A percentile compares a stretch with the other conserved stretches of the same genome.
Conservation (phyloP, 2,329 filamentous ascomycete genomes). For the Verticillium nubilum region DNA sequence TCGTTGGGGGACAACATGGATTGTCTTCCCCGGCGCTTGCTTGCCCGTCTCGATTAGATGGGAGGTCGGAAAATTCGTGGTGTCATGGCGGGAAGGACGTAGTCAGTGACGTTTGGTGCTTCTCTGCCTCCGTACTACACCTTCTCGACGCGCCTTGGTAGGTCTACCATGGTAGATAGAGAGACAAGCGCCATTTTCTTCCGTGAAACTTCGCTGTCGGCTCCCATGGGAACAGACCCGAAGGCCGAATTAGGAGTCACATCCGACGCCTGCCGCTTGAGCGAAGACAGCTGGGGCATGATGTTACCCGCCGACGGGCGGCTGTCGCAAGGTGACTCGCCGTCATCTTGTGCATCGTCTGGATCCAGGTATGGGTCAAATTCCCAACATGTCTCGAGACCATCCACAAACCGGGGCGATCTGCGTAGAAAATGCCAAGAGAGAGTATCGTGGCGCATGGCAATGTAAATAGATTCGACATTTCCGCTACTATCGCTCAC, state of each 20-base stretch:
- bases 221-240: constrained; percentile 25
- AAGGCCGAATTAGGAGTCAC: constrained; percentile 44
- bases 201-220: constrained; percentile 24
- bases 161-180: constrained; percentile 31
- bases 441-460: constrained; percentile 47
- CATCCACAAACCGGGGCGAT: constrained; percentile 42
- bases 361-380: constrained; percentile 45
- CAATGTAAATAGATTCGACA: constrained; percentile 55
- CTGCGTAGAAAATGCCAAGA: constrained; percentile 49
- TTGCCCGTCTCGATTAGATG: no score
- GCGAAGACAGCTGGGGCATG: constrained; percentile 25
- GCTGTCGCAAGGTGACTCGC: constrained; percentile 27
- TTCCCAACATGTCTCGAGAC: constrained; percentile 50
- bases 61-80: not conserved
- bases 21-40: no score
- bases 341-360: constrained; percentile 27
- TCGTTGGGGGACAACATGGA: no score
- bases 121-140: constrained; percentile 19
- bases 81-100: not conserved
- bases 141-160: constrained; percentile 31
- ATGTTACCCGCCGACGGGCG: constrained; percentile 40
- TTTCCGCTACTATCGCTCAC: constrained; percentile 48
- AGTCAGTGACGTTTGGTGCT: not conserved
- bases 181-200: constrained; percentile 31
- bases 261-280: constrained; percentile 49